Conservation (phyloP, 345 rosid genomes). For the Eucalyptus tenuipes region DNA sequence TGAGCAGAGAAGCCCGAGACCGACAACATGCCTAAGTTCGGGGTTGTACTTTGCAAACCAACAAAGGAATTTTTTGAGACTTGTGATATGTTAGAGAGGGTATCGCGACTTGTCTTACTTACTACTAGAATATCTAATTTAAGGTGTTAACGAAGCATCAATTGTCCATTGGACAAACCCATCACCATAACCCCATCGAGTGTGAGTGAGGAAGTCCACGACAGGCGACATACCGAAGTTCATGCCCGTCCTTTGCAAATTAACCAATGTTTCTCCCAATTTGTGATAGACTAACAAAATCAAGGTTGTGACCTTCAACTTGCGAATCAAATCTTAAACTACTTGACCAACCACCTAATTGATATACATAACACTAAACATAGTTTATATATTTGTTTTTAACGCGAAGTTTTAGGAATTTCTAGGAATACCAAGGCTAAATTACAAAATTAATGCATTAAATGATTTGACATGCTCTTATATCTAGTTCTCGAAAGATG, state of each 20-base stretch:
- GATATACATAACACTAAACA: neutral
- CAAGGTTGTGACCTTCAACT: neutral
- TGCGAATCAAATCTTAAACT: neutral
- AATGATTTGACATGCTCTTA: neutral
- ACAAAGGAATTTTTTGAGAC: neutral
- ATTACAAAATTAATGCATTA: neutral
- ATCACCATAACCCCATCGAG: neutral
- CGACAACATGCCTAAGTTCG: neutral
- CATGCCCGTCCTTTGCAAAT: neutral
- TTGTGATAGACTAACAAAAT: neutral
- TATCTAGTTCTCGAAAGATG: neutral
- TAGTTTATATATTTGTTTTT: neutral
- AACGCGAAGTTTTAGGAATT: neutral
- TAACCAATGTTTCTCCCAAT: neutral
- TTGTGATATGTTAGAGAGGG: neutral
- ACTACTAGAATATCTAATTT: neutral
- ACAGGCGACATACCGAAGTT: neutral
- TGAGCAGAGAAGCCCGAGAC: neutral
- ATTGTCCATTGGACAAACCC: fast-evolving
- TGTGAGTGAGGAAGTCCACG: neutral
- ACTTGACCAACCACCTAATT: neutral
- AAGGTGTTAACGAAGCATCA: neutral
- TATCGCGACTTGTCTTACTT: fast-evolving
- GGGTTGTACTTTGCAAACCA: neutral
- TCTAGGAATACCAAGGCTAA: neutral